Conservation (phyloP, 2,329 filamentous ascomycete genomes). For the Didymella pinodella region DNA sequence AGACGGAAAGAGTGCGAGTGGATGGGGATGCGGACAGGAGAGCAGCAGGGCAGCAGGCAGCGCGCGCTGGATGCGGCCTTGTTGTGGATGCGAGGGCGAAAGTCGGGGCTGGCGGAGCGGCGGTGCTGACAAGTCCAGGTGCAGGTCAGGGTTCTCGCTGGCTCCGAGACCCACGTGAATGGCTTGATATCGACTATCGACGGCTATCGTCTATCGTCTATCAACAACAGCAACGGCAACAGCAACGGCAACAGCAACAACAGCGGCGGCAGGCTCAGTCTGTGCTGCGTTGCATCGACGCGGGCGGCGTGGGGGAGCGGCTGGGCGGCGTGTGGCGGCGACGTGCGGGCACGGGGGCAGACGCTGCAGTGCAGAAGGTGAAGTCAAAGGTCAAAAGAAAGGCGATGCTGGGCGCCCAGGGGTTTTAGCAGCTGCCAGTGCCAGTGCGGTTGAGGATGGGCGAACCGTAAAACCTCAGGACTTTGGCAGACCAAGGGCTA, state of each 20-base stretch:
- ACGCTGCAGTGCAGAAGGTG: constrained; percentile 16
- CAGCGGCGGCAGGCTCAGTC: constrained; percentile 25
- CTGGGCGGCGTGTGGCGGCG: constrained; percentile 12
- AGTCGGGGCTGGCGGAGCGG: constrained; percentile 17
- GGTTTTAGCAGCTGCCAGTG: constrained; percentile 32
- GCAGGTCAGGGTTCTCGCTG: constrained; percentile 25
- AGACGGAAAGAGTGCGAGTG: background rate
- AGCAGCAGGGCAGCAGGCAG: background rate
- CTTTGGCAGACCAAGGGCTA: constrained; percentile 20
- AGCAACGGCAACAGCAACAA: background rate
- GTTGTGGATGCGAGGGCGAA: constrained; percentile 18
- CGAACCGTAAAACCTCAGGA: constrained; percentile 24
- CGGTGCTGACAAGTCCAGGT: constrained; percentile 13
- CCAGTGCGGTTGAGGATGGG: constrained; percentile 22
- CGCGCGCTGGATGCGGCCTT: constrained; percentile 16
- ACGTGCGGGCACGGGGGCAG: background rate
- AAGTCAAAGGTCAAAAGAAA: constrained; percentile 32
- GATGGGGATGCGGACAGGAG: background rate
- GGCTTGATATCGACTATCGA: constrained; percentile 13
- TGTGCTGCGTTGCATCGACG: constrained; percentile 32
- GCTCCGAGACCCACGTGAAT: constrained; percentile 44
- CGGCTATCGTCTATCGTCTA: constrained; percentile 27
- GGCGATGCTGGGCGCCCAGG: constrained; percentile 30
- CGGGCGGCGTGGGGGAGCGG: constrained; percentile 32
- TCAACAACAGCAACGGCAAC: background rate